Conservation (phyloP, 495 filamentous ascomycete genomes). For the Collariella sp. region DNA sequence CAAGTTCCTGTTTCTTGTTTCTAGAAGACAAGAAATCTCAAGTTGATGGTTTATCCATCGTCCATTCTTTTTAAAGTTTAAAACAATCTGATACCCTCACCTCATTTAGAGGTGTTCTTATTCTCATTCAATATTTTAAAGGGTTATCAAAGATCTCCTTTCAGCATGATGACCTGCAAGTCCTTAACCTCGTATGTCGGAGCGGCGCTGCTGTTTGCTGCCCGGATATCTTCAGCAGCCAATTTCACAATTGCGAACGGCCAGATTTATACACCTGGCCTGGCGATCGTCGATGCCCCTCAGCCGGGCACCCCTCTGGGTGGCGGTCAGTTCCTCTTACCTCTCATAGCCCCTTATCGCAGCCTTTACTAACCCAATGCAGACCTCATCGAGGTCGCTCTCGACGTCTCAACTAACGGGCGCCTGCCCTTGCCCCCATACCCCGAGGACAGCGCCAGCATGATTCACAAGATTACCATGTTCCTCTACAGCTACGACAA, state of each 20-base stretch:
- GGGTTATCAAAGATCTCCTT: no score
- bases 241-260: constrained; percentile 49
- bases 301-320: constrained; percentile 60
- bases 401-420: constrained; percentile 59
- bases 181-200: neutral
- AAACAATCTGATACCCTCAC: no score
- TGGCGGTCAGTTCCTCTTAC: constrained; percentile 42
- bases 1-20: neutral
- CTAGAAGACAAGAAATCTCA: neutral
- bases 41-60: neutral
- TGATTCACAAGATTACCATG: constrained; percentile 54
- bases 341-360: neutral
- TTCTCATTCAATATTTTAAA: no score
- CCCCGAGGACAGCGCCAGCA: constrained; percentile 37
- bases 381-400: constrained; percentile 56
- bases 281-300: constrained; percentile 54
- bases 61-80: neutral
- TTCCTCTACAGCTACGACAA: constrained; percentile 55
- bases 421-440: constrained; percentile 51
- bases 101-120: no score
- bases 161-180: neutral
- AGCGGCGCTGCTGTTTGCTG: constrained; percentile 10
- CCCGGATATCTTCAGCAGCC: constrained; percentile 14
- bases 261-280: constrained; percentile 56
- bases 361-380: neutral